A percentile compares a stretch with the other conserved stretches of the same genome.
These are phyloP conservation scores for Globisporangium sylvaticum DNA, from an alignment of 352 stramenopile genomes.

Conservation along the genomic window DNA sequence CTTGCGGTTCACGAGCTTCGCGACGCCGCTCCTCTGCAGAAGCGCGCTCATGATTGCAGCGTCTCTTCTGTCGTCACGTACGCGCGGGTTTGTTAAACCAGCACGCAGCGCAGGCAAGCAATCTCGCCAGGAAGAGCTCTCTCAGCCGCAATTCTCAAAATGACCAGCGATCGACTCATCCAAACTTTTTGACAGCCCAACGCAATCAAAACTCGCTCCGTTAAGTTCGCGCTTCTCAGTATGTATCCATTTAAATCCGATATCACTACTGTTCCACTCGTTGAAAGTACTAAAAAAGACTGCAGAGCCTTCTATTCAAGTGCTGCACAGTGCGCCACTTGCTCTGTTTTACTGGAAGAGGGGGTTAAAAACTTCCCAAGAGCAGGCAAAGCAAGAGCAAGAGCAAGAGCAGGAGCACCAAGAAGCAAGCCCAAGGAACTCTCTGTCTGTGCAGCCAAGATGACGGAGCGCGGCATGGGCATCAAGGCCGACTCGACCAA, in stretches of 20 bases:
- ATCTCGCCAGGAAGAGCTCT: background rate
- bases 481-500: constrained; percentile 88
- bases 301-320: background rate
- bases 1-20: constrained; percentile 42
- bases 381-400: constrained; percentile 5
- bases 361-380: constrained; percentile 4
- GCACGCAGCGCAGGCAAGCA: background rate
- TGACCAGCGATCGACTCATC: background rate
- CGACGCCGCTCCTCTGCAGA: constrained; percentile 38
- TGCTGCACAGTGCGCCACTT: background rate
- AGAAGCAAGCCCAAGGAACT: background rate
- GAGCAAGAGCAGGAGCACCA: constrained; percentile 5
- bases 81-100: constrained; percentile 4
- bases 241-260: background rate
- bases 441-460: constrained; percentile 18
- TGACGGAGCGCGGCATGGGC: constrained; percentile 81
- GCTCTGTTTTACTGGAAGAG: constrained; percentile 9
- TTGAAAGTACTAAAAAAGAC: background rate
- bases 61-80: background rate
- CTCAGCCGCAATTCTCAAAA: background rate
- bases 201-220: background rate
- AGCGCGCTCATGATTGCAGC: constrained; percentile 16
- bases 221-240: background rate
- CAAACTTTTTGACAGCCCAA: background rate
- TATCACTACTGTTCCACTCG: background rate